Conservation (phyloP, 345 rosid species). For the Sisymbrium altissimum region DNA sequence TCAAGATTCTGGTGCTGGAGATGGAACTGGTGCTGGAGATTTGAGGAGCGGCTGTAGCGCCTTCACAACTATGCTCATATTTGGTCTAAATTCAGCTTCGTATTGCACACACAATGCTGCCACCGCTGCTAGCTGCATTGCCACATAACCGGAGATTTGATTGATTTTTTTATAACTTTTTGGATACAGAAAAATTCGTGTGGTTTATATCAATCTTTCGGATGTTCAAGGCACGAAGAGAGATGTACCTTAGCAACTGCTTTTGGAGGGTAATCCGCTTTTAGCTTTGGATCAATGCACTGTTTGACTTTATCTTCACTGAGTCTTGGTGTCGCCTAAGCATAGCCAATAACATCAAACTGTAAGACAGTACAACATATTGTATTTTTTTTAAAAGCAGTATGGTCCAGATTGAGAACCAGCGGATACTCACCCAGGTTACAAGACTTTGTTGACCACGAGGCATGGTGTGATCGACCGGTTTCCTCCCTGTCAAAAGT, state of each 20-base stretch:
- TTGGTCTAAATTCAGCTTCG: conserved; percentile 90
- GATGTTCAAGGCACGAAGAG: conserved; percentile 1
- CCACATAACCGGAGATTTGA: neutral
- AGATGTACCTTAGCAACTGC: conserved; percentile 87
- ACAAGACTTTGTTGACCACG: conserved; percentile 43
- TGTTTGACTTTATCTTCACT: conserved; percentile 98
- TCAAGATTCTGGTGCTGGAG: conserved; percentile 38
- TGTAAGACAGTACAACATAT: neutral
- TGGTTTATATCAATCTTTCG: neutral
- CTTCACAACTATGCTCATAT: conserved; percentile 96
- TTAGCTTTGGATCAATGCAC: conserved; percentile 95
- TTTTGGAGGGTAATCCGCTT: conserved; percentile 93
- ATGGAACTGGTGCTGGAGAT: conserved; percentile 49
- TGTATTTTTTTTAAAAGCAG: too few relatives aligned
- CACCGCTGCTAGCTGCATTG: conserved; percentile 81
- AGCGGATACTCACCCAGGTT: conserved; percentile 33
- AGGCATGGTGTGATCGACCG: conserved; percentile 41
- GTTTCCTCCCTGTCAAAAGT: conserved; percentile 39
- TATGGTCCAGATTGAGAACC: neutral
- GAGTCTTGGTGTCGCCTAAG: conserved; percentile 93
- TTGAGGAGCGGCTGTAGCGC: conserved; percentile 78
- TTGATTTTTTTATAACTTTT: neutral
- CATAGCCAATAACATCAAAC: neutral
- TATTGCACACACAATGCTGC: conserved; percentile 91
- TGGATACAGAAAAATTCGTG: neutral